A percentile compares a stretch with the other conserved stretches of the same genome.
phyloP scores from a whole-genome alignment of 495 filamentous ascomycete genomes.

The Podospora didyma region DNA sequence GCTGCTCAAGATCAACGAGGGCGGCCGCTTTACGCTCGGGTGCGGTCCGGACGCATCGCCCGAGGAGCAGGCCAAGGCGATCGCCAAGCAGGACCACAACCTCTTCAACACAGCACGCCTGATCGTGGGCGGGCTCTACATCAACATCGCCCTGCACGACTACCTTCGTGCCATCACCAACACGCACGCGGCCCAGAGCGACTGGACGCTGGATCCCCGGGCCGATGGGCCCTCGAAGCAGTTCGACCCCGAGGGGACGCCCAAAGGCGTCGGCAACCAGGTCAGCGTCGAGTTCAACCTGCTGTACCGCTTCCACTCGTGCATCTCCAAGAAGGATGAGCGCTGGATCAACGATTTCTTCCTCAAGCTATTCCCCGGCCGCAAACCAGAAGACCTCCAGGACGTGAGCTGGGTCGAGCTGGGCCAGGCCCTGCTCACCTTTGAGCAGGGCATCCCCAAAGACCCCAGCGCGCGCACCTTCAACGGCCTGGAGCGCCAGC shows the following conservation, averaged over 20 bases:
- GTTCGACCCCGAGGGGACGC: slow-evolving; percentile 48
- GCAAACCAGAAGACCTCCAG: slow-evolving; percentile 46
- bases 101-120: slow-evolving; percentile 77
- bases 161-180: slow-evolving; percentile 81
- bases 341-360: slow-evolving; percentile 63
- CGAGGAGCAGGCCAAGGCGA: slow-evolving; percentile 51
- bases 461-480: slow-evolving; percentile 61
- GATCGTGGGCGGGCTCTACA: slow-evolving; percentile 73
- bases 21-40: slow-evolving; percentile 62
- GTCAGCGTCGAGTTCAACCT: slow-evolving; percentile 73
- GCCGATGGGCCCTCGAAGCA: slow-evolving; percentile 49
- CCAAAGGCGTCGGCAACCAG: slow-evolving; percentile 68
- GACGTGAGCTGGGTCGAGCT: slow-evolving; percentile 53
- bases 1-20: slow-evolving; percentile 68
- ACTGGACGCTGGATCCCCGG: slow-evolving; percentile 76
- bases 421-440: slow-evolving; percentile 45
- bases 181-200: slow-evolving; percentile 65
- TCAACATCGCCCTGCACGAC: slow-evolving; percentile 74
- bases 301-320: slow-evolving; percentile 72
- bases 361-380: slow-evolving; percentile 52
- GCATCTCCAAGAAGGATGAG: slow-evolving; percentile 61
- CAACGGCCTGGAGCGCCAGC: slow-evolving; percentile 51
- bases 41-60: slow-evolving; percentile 28
- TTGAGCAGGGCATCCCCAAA: slow-evolving; percentile 46
- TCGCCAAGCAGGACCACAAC: slow-evolving; percentile 71